A percentile compares a stretch with the other conserved stretches of the same genome.
Evolutionary conservation across 768 basidiomycete species (phyloP).

Genomic region (Tulasnella sp.): DNA sequence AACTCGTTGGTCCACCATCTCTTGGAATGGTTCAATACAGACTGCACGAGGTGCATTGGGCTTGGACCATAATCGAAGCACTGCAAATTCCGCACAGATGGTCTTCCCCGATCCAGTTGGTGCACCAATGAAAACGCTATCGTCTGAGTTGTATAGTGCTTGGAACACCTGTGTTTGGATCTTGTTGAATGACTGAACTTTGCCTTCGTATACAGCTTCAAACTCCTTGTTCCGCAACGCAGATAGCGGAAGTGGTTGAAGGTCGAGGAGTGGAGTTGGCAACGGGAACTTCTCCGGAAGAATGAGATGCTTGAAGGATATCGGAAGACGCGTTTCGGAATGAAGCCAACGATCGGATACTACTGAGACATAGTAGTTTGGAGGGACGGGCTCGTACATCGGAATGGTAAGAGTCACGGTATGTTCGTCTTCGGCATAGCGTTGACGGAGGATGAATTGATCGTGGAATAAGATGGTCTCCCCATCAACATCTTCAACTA

Average conservation of each 20-base stretch:
- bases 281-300: slow-evolving; percentile 93
- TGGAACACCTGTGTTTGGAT: slow-evolving; percentile 99
- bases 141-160: slow-evolving; percentile 88
- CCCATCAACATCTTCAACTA: slow-evolving; percentile 95
- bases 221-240: slow-evolving; percentile 91
- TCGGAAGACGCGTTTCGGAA: slow-evolving; percentile 83
- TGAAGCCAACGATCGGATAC: slow-evolving; percentile 95
- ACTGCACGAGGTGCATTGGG: slow-evolving; percentile 70
- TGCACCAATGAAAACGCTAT: slow-evolving; percentile 93
- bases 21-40: slow-evolving; percentile 92
- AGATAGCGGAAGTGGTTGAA: slow-evolving; percentile 77
- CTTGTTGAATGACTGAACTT: slow-evolving; percentile 87
- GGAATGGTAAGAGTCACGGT: slow-evolving; percentile 89
- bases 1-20: slow-evolving; percentile 89
- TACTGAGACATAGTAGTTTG: slow-evolving; percentile 94
- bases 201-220: slow-evolving; percentile 69
- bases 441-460: slow-evolving; percentile 78
- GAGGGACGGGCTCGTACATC: slow-evolving; percentile 94
- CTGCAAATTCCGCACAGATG: slow-evolving; percentile 90
- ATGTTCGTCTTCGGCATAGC: slow-evolving; percentile 88
- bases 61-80: slow-evolving; percentile 91
- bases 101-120: slow-evolving; percentile 97
- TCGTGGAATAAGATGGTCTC: slow-evolving; percentile 95
- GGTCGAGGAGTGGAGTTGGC: slow-evolving; percentile 83
- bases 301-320: slow-evolving; percentile 96